phyloP scores from a whole-genome alignment of 371 early-diverging fungal genomes.

The Coemansia sp. region DNA sequence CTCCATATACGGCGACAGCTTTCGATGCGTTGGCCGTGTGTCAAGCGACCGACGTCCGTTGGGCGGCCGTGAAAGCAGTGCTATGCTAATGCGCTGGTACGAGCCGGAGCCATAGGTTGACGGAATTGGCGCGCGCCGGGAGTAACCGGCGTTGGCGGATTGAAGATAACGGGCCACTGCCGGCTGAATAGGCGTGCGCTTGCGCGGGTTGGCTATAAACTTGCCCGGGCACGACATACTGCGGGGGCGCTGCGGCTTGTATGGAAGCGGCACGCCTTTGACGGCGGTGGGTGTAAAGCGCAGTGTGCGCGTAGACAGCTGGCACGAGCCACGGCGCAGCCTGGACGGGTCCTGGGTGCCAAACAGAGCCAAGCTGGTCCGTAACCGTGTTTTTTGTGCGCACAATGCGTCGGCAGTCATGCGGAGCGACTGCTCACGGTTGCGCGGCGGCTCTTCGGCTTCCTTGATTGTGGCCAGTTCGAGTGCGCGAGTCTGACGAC shows the following conservation, averaged over 20 bases:
- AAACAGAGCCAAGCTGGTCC: not conserved
- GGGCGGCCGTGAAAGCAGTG: constrained; percentile 25
- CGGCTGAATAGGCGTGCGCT: constrained; percentile 28
- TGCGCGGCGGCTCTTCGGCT: not conserved
- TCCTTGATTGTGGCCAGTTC: constrained; percentile 5
- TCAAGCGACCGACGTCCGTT: constrained; percentile 19
- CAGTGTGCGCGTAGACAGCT: not conserved
- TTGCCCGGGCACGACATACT: constrained; percentile 23
- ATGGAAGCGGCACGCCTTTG: not conserved
- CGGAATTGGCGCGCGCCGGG: not conserved
- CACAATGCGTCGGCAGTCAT: constrained; percentile 11
- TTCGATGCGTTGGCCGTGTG: constrained; percentile 13
- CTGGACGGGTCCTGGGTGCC: not conserved
- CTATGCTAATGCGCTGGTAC: constrained; percentile 43
- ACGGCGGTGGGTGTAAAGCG: not conserved
- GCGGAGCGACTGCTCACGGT: constrained; percentile 4
- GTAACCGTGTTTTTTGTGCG: not conserved
- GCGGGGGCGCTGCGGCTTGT: constrained; percentile 10
- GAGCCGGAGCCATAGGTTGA: constrained; percentile 1
- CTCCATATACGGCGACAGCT: constrained; percentile 15
- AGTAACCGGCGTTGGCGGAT: constrained; percentile 20
- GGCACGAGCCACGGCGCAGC: constrained; percentile 8
- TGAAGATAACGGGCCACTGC: constrained; percentile 34
- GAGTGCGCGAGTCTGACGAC: not conserved
- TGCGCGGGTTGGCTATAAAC: constrained; percentile 3